phyloP scores from a whole-genome alignment of 2,329 filamentous ascomycete genomes.

The Lecanicillium sp. region DNA sequence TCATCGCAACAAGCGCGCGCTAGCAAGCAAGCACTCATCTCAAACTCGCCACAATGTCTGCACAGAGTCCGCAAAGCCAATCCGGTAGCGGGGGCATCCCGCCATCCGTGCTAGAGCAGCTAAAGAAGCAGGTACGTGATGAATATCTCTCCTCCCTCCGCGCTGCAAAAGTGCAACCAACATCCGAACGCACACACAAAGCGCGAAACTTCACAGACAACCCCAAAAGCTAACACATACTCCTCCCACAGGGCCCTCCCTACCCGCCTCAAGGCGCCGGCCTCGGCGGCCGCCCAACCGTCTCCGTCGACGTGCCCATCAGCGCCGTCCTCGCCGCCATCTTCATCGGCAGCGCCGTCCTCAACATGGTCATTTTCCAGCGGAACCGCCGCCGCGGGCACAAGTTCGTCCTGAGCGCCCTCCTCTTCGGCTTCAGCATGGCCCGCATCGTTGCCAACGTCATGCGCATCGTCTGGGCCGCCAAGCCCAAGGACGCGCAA shows the following conservation, averaged over 20 bases:
- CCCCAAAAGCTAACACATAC: constrained; percentile 8
- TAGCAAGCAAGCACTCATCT: too few relatives aligned
- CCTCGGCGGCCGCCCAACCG: constrained; percentile 51
- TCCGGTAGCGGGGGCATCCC: neutral
- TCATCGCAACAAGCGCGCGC: too few relatives aligned
- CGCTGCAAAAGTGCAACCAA: too few relatives aligned
- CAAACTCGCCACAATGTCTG: neutral
- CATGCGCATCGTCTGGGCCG: constrained; percentile 47
- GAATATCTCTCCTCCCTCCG: neutral
- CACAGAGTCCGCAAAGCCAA: neutral
- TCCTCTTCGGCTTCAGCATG: constrained; percentile 53
- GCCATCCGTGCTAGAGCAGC: neutral
- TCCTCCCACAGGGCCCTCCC: constrained; percentile 23
- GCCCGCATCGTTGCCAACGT: constrained; percentile 43
- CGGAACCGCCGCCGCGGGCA: constrained; percentile 39
- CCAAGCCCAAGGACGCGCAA: constrained; percentile 26
- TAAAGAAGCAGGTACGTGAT: constrained; percentile 1
- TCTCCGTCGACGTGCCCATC: constrained; percentile 55
- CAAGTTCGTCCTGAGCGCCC: constrained; percentile 52
- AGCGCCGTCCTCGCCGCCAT: constrained; percentile 53
- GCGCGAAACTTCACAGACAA: neutral
- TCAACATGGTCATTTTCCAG: constrained; percentile 52
- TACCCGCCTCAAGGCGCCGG: constrained; percentile 34
- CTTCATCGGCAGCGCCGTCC: constrained; percentile 43
- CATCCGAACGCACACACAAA: too few relatives aligned